A percentile compares a stretch with the other conserved stretches of the same genome.
phyloP scores from a whole-genome alignment of 1,139 yeast genomes.

The Pichia sp. region DNA sequence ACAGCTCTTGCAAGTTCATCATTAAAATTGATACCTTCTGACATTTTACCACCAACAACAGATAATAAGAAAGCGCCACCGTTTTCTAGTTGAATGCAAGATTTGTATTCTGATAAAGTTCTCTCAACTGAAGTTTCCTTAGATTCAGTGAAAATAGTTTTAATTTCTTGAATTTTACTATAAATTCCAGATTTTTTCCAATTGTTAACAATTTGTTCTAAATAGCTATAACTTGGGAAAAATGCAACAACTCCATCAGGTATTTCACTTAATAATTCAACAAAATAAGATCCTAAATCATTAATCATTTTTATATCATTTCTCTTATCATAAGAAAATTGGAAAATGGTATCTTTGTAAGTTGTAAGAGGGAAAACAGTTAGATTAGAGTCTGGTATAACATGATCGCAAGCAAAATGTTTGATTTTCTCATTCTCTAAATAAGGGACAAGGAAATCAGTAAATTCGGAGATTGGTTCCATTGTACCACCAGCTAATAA shows the following conservation, averaged over 20 bases:
- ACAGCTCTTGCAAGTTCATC: constrained; percentile 84
- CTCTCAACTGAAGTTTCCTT: constrained; percentile 38
- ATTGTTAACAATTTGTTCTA: constrained; percentile 38
- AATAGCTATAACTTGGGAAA: constrained; percentile 77
- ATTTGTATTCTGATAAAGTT: constrained; percentile 45
- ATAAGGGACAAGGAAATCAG: constrained; percentile 59
- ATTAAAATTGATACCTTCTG: constrained; percentile 91
- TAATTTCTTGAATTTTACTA: constrained; percentile 31
- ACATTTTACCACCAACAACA: constrained; percentile 89
- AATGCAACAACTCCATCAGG: constrained; percentile 79
- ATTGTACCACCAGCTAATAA: constrained; percentile 92
- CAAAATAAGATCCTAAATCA: constrained; percentile 46
- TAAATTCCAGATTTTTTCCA: constrained; percentile 42
- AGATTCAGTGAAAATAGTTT: constrained; percentile 53
- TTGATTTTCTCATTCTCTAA: constrained; percentile 36
- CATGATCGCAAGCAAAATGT: constrained; percentile 73
- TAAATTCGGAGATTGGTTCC: constrained; percentile 79
- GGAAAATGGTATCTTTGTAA: constrained; percentile 32
- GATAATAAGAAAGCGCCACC: constrained; percentile 67
- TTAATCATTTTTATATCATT: constrained; percentile 39
- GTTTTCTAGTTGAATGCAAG: constrained; percentile 24
- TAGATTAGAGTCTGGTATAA: constrained; percentile 66
- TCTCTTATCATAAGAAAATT: constrained; percentile 66
- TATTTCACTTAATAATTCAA: constrained; percentile 37
- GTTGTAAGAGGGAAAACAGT: constrained; percentile 46